Base-by-base conservation (phyloP, 2,329 filamentous ascomycete genomes). In the Fusarium sp. region DNA sequence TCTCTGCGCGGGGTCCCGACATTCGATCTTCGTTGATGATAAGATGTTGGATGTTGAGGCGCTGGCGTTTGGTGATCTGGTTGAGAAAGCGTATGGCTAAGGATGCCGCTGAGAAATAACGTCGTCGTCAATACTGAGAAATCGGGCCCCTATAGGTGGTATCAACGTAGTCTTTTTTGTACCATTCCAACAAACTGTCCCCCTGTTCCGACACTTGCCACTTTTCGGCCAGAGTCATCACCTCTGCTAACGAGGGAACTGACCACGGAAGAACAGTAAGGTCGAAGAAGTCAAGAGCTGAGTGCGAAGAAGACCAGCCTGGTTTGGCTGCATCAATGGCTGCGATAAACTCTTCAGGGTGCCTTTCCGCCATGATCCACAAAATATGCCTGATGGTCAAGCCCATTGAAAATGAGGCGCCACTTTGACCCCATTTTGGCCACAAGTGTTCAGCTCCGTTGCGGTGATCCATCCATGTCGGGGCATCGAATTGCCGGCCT, bases 31-130 rank as follows among this genome's bases (percentile, higher is more conserved):
- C 69, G 9, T 58, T 20, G 0, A 70, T 2, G 3, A 59, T 0
- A 2, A 73, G 25, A 5, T 44, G 52, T 2, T 12, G 54, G 0
- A 73, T 18, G 3, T 44, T n/a, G 4, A 43, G 24, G 1, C 64
- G 55, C 8, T 32, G 34, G 0, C 16, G 3, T 1, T 25, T 6
- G 5, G 24, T 44, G 0, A 47, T 8, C 6, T 20, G 41, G 2
- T 16, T 8, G 0, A 73, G 53, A 6, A 72, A 70, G 1, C 25
- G 43, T 0, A 73, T 54, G 2, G 56, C 58, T 1, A 45, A 32
- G 16, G 69, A 53, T 0, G 56, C 51, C 0, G 64, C 69, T 0
- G 67, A 72, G 5, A 66, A 62, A 15, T 27, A 27, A 9, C 51
- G n/a, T 5, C 41, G 52, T 13, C 27, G 5, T 1, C 61, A 61